Conservation (phyloP, 2,329 filamentous ascomycete species). For the Exophiala calicioides region DNA sequence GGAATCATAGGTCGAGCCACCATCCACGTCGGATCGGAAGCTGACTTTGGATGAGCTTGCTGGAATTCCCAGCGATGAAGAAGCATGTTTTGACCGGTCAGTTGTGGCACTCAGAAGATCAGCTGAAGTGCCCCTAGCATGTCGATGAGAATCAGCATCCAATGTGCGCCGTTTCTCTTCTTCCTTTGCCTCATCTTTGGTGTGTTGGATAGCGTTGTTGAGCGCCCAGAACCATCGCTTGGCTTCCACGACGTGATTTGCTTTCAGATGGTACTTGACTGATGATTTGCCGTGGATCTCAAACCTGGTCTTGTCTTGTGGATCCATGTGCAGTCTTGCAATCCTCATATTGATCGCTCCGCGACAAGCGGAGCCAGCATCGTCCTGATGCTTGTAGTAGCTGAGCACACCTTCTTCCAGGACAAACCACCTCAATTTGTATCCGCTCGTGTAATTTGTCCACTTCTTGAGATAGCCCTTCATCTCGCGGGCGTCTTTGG, state of each 20-base stretch:
- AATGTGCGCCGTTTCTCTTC: constrained; percentile 76
- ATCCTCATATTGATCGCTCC: constrained; percentile 99
- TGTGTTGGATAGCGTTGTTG: constrained; percentile 98
- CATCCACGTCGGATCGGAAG: constrained; percentile 57
- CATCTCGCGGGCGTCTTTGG: constrained; percentile 91
- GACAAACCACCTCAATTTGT: constrained; percentile 96
- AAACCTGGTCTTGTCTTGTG: constrained; percentile 95
- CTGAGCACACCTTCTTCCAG: constrained; percentile 95
- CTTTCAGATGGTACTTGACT: constrained; percentile 96
- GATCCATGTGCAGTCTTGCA: constrained; percentile 89
- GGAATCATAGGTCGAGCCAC: constrained; percentile 53
- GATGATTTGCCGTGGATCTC: constrained; percentile 98
- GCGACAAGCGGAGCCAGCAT: constrained; percentile 91
- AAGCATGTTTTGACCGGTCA: constrained; percentile 40
- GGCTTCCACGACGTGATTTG: constrained; percentile 96
- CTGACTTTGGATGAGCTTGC: constrained; percentile 50
- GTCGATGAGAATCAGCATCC: constrained; percentile 72
- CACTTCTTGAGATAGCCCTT: constrained; percentile 99
- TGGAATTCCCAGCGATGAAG: constrained; percentile 38
- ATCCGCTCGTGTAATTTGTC: constrained; percentile 98
- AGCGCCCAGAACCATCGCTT: constrained; percentile 99
- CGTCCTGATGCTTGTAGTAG: constrained; percentile 99
- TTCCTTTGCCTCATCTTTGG: constrained; percentile 93
- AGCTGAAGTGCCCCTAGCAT: constrained; percentile 72
- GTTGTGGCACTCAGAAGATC: constrained; percentile 40